Percentiles rank a stretch among this genome's conserved stretches.
phyloP scores from a whole-genome alignment of 805 yeast genomes.

The Starmerella geochares region DNA sequence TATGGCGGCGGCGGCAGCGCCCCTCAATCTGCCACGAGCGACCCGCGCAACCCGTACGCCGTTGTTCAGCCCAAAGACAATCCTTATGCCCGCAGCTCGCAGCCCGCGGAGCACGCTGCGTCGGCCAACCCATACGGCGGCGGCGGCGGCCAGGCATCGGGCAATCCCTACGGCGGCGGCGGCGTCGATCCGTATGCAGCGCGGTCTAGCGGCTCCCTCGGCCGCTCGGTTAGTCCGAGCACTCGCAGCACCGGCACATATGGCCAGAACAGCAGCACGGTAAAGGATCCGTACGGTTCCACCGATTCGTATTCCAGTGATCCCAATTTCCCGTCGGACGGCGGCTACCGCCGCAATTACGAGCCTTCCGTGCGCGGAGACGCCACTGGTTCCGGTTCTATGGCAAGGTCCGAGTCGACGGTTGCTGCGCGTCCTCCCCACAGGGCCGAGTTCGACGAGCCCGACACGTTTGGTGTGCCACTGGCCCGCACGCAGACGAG shows the following conservation, averaged over 20 bases:
- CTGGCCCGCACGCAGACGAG: conserved; percentile 23
- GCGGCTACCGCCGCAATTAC: not conserved
- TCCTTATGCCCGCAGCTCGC: conserved; percentile 21
- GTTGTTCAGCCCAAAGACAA: conserved; percentile 22
- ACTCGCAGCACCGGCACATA: conserved; percentile 7
- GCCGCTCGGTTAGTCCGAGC: conserved; percentile 13
- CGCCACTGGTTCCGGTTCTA: too few species aligned
- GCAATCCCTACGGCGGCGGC: conserved; percentile 7
- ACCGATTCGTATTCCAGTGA: not conserved
- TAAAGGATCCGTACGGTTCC: not conserved
- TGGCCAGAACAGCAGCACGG: not conserved
- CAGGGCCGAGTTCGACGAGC: not conserved
- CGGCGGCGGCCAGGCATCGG: not conserved
- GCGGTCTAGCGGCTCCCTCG: not conserved
- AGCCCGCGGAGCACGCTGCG: not conserved
- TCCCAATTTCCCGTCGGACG: not conserved
- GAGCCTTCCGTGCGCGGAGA: not conserved
- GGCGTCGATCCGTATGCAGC: conserved; percentile 34
- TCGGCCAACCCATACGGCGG: conserved; percentile 11
- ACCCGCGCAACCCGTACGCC: conserved; percentile 22
- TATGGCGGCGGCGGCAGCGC: conserved; percentile 22
- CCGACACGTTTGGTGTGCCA: conserved; percentile 10
- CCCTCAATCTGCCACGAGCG: not conserved
- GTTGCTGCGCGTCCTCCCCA: not conserved
- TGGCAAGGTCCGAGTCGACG: not conserved